A percentile compares a stretch with the other conserved stretches of the same genome.
Evolutionary conservation across 192 early-diverging fungal species (phyloP).

Genomic region (Entomortierella beljakovae): DNA sequence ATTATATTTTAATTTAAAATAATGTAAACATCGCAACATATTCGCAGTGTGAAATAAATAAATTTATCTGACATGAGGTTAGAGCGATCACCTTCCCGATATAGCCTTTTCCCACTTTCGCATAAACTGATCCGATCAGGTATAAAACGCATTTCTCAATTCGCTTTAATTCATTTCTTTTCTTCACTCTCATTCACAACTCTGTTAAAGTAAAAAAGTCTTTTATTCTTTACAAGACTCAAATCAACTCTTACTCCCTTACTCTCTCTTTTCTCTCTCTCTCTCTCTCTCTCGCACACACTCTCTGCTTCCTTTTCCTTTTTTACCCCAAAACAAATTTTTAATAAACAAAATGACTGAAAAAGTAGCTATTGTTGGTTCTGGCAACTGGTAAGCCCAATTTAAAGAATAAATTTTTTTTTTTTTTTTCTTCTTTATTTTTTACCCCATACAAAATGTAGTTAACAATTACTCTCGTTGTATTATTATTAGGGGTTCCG

Average conservation of each 20-base stretch:
- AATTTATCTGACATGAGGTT: neutral
- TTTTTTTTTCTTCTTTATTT: neutral
- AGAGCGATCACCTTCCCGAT: no score
- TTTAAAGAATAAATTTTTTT: neutral
- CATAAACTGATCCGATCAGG: neutral
- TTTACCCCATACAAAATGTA: conserved; percentile 1
- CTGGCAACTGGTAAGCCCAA: conserved; percentile 90
- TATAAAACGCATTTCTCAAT: neutral
- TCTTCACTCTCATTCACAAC: neutral
- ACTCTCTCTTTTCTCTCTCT: neutral
- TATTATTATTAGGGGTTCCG: conserved; percentile 80
- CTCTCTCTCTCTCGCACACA: neutral
- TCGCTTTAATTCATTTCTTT: neutral
- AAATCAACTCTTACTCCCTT: no score
- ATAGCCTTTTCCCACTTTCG: neutral
- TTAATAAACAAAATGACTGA: no score
- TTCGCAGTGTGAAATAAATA: neutral
- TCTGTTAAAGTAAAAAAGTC: neutral
- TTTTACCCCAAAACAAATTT: neutral
- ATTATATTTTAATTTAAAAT: no score
- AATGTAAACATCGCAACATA: no score
- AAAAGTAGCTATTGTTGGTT: conserved; percentile 91
- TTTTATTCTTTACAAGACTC: no score
- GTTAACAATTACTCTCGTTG: neutral
- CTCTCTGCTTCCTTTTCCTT: neutral